Conservation (phyloP, 352 stramenopile species). For the Stephanocyclus meneghinianus region DNA sequence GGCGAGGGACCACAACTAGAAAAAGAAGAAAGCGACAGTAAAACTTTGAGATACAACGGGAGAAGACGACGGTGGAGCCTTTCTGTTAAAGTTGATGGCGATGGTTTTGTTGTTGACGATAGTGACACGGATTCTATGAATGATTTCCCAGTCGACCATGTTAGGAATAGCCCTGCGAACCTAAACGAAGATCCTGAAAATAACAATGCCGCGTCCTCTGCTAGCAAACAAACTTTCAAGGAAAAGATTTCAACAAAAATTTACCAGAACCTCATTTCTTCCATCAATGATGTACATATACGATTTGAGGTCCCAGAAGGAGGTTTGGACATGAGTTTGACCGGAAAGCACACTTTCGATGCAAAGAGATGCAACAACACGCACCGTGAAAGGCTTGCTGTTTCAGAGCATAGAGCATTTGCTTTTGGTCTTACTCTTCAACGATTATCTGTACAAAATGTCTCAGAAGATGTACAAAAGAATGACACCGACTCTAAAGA, state of each 20-base stretch:
- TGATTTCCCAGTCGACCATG: not conserved
- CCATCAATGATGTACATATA: constrained; percentile 73
- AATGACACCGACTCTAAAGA: not conserved
- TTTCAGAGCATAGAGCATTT: constrained; percentile 70
- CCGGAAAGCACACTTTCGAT: not conserved
- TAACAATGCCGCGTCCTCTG: constrained; percentile 7
- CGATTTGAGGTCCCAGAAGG: constrained; percentile 74
- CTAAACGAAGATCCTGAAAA: not conserved
- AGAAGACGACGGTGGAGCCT: constrained; percentile 32
- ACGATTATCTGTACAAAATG: constrained; percentile 54
- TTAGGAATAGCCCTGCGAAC: not conserved
- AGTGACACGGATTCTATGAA: not conserved
- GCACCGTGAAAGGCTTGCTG: not conserved
- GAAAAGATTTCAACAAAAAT: constrained; percentile 75
- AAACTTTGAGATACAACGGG: constrained; percentile 32
- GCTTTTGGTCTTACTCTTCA: constrained; percentile 71
- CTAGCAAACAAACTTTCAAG: constrained; percentile 49
- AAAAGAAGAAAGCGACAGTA: constrained; percentile 18
- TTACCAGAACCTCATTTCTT: constrained; percentile 75
- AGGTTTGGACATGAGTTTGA: constrained; percentile 65
- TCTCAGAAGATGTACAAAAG: constrained; percentile 11
- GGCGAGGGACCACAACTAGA: constrained; percentile 62
- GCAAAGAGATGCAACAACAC: constrained; percentile 8
- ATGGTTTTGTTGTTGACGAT: not conserved
- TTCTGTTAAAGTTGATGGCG: constrained; percentile 15